Conservation (phyloP, 148 eudicot species). For the Camellia sinensis region DNA sequence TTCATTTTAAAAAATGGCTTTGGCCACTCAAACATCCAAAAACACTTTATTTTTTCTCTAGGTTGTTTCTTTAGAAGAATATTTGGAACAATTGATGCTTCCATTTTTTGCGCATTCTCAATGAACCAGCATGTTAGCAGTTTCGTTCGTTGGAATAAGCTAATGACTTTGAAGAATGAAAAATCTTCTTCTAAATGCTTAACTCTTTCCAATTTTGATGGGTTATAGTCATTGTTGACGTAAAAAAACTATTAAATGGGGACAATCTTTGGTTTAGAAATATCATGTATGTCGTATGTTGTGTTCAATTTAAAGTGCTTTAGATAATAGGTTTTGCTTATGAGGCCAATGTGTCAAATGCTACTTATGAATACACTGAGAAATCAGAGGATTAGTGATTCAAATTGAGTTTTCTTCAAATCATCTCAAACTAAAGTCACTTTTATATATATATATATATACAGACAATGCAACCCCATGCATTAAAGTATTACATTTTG, state of each 20-base stretch:
- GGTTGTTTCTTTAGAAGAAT: background rate
- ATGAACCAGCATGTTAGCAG: background rate
- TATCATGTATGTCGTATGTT: background rate
- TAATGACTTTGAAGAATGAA: background rate
- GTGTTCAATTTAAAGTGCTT: background rate
- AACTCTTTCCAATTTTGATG: background rate
- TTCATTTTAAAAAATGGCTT: background rate
- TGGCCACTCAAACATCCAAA: background rate
- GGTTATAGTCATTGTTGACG: background rate
- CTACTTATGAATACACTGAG: background rate
- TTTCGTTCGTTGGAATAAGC: background rate
- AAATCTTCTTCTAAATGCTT: background rate
- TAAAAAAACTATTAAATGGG: background rate
- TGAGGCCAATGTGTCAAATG: background rate
- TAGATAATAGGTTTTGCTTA: background rate
- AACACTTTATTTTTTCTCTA: background rate
- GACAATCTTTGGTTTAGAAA: constrained; percentile 1
- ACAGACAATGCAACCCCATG: background rate
- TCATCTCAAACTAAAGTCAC: background rate
- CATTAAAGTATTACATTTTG: background rate
- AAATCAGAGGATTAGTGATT: background rate
- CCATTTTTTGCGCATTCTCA: background rate
- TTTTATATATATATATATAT: too few relatives aligned
- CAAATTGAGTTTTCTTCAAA: background rate
- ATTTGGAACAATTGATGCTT: background rate